phyloP scores from a whole-genome alignment of 1,284 basidiomycete species.

The Trametes hirsuta region DNA sequence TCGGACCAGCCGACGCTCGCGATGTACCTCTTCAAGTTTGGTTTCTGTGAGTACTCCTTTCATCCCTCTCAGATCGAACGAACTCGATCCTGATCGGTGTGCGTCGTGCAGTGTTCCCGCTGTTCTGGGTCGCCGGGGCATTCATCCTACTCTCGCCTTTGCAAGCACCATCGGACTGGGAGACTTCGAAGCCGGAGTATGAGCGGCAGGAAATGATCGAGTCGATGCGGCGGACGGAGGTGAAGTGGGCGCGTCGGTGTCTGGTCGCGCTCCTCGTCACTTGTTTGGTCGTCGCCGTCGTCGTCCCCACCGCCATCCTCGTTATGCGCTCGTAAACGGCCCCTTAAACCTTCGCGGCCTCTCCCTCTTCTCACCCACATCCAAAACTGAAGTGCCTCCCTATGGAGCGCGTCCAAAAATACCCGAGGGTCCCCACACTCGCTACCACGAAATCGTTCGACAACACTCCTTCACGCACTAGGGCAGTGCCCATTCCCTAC shows the following conservation, averaged over 20 bases:
- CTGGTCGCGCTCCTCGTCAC: conserved; percentile 30
- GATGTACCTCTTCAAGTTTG: conserved; percentile 39
- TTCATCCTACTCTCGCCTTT: conserved; percentile 44
- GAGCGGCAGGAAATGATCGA: conserved; percentile 41
- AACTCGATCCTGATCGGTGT: not conserved
- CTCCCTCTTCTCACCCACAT: not conserved
- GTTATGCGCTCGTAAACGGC: conserved; percentile 11
- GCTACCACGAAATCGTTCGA: not conserved
- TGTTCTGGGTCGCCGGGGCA: conserved; percentile 46
- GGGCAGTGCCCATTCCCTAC: conserved; percentile 1
- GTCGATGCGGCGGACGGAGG: conserved; percentile 40
- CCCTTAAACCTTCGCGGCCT: not conserved
- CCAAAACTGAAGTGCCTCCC: not conserved
- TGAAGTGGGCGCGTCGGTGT: conserved; percentile 47
- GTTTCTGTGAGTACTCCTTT: conserved; percentile 31
- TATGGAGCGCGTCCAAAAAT: not conserved
- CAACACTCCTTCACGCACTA: not conserved
- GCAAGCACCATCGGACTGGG: conserved; percentile 42
- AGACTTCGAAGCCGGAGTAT: conserved; percentile 38
- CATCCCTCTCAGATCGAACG: not conserved
- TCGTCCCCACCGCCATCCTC: conserved; percentile 22
- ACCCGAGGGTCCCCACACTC: no score
- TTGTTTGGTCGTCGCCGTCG: conserved; percentile 15
- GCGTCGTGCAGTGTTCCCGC: conserved; percentile 41
- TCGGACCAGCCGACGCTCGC: conserved; percentile 37